Percentiles rank a stretch among this genome's conserved stretches.
phyloP scores from a whole-genome alignment of 306 rosid species.

The Astragalus glycyphyllos region DNA sequence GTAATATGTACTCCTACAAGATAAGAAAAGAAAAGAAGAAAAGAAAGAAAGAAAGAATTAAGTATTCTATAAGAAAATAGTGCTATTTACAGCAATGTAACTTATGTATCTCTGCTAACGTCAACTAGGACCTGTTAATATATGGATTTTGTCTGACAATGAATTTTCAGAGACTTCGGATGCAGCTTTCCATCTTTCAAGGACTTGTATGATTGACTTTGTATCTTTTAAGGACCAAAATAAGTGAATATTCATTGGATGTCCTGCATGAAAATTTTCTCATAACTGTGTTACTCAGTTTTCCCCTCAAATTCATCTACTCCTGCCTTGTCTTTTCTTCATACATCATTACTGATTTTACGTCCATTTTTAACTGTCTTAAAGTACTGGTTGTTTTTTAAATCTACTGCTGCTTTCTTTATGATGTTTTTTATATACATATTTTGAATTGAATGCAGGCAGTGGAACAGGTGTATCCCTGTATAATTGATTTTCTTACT shows the following conservation, averaged over 20 bases:
- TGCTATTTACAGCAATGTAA: too few species aligned
- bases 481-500: constrained; percentile 76
- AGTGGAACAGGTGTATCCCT: constrained; percentile 81
- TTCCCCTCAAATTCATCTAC: constrained; percentile 1
- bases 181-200: not conserved
- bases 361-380: constrained; percentile 19
- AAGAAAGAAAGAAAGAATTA: too few species aligned
- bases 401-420: constrained; percentile 42
- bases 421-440: constrained; percentile 17
- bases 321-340: not conserved
- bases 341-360: not conserved
- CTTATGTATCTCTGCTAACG: too few species aligned
- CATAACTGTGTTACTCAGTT: not conserved
- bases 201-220: not conserved
- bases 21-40: too few species aligned
- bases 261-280: not conserved
- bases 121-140: not conserved
- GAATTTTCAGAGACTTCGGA: not conserved
- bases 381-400: constrained; percentile 3
- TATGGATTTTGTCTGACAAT: not conserved
- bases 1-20: too few species aligned
- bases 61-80: too few species aligned
- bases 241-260: not conserved
- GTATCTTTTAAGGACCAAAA: not conserved
- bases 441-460: constrained; percentile 68